Conservation (phyloP, 2,329 filamentous ascomycete genomes). For the Colletotrichum theobromicola region DNA sequence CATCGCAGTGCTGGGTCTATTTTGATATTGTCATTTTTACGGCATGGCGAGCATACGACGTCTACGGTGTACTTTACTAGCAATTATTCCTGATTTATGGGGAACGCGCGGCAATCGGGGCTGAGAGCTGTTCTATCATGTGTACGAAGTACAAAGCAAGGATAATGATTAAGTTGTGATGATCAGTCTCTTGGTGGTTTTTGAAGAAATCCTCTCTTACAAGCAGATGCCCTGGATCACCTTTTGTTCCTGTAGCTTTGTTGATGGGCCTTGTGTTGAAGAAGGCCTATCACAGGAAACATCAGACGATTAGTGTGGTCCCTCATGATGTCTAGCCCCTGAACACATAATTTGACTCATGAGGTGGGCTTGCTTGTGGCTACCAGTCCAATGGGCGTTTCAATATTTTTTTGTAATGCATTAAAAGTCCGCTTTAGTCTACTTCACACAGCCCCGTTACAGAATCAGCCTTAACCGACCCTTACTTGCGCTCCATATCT, state of each 20-base stretch:
- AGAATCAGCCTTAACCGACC: not conserved
- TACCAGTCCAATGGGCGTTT: not conserved
- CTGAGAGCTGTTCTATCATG: not conserved
- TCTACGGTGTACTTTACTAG: not conserved
- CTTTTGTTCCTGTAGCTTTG: not conserved
- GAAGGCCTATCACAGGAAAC: not conserved
- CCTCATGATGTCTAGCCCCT: not conserved
- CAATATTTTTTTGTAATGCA: not conserved
- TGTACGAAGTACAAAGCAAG: not conserved
- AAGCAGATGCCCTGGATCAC: not conserved
- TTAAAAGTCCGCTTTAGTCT: not conserved
- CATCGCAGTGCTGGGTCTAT: not conserved
- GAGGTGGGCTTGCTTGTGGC: not conserved
- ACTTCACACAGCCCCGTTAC: not conserved
- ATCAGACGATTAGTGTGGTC: not conserved
- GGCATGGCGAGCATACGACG: not conserved
- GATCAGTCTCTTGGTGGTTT: not conserved
- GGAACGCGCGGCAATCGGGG: not conserved
- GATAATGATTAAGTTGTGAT: not conserved
- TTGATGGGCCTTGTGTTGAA: not conserved
- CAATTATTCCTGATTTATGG: rapidly evolving
- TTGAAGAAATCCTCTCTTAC: not conserved
- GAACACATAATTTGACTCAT: not conserved
- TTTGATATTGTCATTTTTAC: not conserved
- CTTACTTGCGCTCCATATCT: not conserved